Base-by-base conservation (phyloP, 140 eudicot species). In the Cichorium intybus region DNA sequence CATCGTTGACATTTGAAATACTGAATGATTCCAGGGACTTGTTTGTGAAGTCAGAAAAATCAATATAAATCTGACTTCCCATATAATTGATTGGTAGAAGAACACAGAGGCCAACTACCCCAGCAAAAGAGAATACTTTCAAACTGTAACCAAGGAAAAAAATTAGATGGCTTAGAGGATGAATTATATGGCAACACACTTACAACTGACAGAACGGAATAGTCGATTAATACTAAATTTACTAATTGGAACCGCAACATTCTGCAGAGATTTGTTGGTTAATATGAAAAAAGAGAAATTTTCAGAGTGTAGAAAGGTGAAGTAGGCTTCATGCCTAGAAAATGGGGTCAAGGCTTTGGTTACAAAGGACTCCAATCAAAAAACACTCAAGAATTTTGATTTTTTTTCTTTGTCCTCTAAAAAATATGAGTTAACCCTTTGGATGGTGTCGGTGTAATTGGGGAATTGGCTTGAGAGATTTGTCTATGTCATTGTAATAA, bases 1-100 rank as follows among this genome's bases (percentile, higher is more conserved):
- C 98, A 68, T 88, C 90, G 5, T 88, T 73, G 43, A 92, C 95
- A 81, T 92, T 88, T 66, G 98, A 88, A 72, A 92, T 85, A 72
- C 83, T 80, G 82, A 92, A 92, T 15, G 84, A 62, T 46, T 85
- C 98, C 81, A 92, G 68, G 33, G 98, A 75, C 71, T 35, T 75
- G 68, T 81, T 92, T 58, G 89, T 72, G 33, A 92, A 51, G 72
- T 83, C 89, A 9, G 76, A 79, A 27, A 83, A 65, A 77, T 85
- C 87, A 56, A 81, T 35, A 29, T 49, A 60, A 10, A 91, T 77
- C 76, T 91, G 98, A 72, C 68, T 84, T 59, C 98, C 98, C 85
- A 77, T 35, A 58, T 71, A 92, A 69, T 92, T 92, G 60, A 92
- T 43, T 39, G 96, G 96, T 60, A 92, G 92, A 67, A 92, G 95